A percentile compares a stretch with the other conserved stretches of the same genome.
phyloP scores from a whole-genome alignment of 352 stramenopile species.

The Thraustochytrium striatum region DNA sequence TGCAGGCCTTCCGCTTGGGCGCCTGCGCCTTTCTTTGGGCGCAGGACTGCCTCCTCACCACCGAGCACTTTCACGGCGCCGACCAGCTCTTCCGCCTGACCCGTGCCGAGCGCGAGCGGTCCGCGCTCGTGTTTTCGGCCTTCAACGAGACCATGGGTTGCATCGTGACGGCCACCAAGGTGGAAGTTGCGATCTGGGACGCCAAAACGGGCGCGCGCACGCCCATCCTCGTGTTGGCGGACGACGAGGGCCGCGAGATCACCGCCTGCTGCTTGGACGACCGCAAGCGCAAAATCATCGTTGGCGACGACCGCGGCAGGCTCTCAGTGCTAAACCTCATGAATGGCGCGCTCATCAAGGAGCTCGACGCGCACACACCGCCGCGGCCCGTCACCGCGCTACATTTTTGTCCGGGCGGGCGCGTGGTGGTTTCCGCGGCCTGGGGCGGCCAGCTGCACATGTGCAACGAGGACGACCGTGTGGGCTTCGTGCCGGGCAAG shows the following conservation, averaged over 20 bases:
- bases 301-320: slow-evolving; percentile 66
- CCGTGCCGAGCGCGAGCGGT: slow-evolving; percentile 1
- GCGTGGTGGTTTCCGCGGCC: slow-evolving; percentile 14
- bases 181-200: slow-evolving; percentile 22
- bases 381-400: not conserved
- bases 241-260: slow-evolving; percentile 54
- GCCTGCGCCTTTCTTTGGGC: not conserved
- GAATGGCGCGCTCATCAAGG: slow-evolving; percentile 75
- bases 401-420: slow-evolving; percentile 12
- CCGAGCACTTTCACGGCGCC: not conserved
- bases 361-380: slow-evolving; percentile 18
- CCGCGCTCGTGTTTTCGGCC: not conserved
- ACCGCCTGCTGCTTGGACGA: slow-evolving; percentile 73
- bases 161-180: slow-evolving; percentile 32
- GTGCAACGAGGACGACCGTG: not conserved
- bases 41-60: not conserved
- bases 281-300: slow-evolving; percentile 69
- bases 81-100: not conserved
- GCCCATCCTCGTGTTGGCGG: not conserved
- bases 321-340: slow-evolving; percentile 68
- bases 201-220: not conserved
- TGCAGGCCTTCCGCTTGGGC: not conserved
- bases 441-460: slow-evolving; percentile 10
- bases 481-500: not conserved
- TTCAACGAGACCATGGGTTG: slow-evolving; percentile 40